Conservation (phyloP, 768 basidiomycete genomes). For the Polyporus arcularius region DNA sequence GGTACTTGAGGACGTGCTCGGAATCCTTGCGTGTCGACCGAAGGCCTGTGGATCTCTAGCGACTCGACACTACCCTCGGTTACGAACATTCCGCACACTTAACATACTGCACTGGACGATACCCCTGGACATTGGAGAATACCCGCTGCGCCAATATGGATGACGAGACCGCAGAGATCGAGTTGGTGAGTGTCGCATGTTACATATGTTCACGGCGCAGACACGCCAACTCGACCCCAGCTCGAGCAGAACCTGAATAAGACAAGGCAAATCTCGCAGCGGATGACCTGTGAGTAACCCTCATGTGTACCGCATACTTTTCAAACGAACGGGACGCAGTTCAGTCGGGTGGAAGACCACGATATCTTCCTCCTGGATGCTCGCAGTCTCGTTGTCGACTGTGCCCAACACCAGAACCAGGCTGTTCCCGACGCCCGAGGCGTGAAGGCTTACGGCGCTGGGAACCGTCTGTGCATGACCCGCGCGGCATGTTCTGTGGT, state of each 20-base stretch:
- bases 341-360: no score
- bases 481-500: no score
- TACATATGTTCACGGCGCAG: constrained; percentile 1
- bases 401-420: no score
- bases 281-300: constrained; percentile 72
- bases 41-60: no score
- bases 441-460: no score
- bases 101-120: not conserved
- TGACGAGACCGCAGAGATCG: constrained; percentile 75
- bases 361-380: no score
- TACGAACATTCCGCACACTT: not conserved
- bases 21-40: no score
- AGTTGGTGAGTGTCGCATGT: constrained; percentile 49
- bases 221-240: constrained; percentile 26
- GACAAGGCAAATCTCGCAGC: constrained; percentile 79
- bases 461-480: no score
- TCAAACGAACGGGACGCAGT: not conserved
- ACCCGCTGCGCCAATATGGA: constrained; percentile 35
- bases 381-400: no score
- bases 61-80: no score
- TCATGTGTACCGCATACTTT: not conserved
- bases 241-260: constrained; percentile 88
- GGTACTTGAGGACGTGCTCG: no score
- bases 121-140: not conserved
- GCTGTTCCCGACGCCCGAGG: no score